Percentiles rank a stretch among this genome's conserved stretches.
Evolutionary conservation across 306 rosid genomes (phyloP).

Genomic region (Gillenia trifoliata): DNA sequence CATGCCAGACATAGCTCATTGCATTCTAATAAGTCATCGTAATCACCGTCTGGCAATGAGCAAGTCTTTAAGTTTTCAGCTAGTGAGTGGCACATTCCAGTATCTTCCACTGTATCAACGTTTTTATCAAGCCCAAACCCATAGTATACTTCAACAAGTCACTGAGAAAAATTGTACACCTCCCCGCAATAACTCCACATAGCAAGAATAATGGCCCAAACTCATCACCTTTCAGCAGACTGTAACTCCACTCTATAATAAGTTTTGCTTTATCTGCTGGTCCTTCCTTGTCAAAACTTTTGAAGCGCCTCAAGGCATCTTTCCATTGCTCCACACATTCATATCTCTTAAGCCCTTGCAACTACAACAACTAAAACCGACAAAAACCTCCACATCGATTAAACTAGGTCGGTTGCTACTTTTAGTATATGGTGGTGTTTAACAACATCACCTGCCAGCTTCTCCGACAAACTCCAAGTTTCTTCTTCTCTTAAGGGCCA

Average conservation of each 20-base stretch:
- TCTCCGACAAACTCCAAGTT: conserved; percentile 15
- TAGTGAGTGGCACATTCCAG: background rate
- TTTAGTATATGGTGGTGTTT: background rate
- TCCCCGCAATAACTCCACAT: background rate
- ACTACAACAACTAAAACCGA: background rate
- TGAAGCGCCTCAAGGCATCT: background rate
- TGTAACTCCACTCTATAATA: too few relatives aligned
- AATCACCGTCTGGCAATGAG: conserved; percentile 4
- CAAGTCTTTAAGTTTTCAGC: conserved; percentile 6
- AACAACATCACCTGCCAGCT: background rate
- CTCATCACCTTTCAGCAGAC: background rate
- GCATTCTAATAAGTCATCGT: conserved; percentile 9
- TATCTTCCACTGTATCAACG: conserved; percentile 1
- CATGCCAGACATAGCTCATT: conserved; percentile 26
- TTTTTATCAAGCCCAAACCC: conserved; percentile 19
- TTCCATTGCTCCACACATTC: background rate
- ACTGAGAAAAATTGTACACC: background rate
- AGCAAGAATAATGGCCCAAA: conserved; percentile 19
- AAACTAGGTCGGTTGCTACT: background rate
- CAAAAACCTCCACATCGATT: conserved; percentile 10
- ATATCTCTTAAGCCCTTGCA: background rate
- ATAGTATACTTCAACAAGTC: conserved; percentile 34
- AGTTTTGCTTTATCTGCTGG: too few relatives aligned
- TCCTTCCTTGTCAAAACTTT: too few relatives aligned
- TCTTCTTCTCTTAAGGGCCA: background rate